phyloP scores from a whole-genome alignment of 768 basidiomycete genomes.

The Trichaptum fuscoviolaceum region DNA sequence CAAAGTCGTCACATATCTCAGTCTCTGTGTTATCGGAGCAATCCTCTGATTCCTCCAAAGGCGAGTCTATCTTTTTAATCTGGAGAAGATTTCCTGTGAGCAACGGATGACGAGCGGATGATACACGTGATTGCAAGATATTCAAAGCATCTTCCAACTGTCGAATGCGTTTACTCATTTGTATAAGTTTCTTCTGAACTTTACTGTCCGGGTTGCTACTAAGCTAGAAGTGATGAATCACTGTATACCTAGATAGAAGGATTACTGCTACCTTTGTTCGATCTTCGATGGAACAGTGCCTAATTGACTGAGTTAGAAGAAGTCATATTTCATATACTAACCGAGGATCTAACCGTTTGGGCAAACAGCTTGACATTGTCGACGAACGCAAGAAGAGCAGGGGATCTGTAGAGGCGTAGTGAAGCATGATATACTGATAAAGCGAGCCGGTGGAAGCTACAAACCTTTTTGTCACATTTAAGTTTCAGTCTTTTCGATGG shows the following conservation, averaged over 20 bases:
- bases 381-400: constrained; percentile 35
- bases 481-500: constrained; percentile 56
- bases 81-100: background rate
- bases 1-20: constrained; percentile 41
- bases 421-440: constrained; percentile 43
- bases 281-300: background rate
- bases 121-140: background rate
- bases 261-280: too few relatives aligned
- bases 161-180: constrained; percentile 62
- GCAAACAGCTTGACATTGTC: constrained; percentile 58
- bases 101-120: constrained; percentile 1
- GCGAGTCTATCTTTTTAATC: background rate
- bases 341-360: constrained; percentile 7
- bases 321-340: too few relatives aligned
- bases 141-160: constrained; percentile 48
- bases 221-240: too few relatives aligned
- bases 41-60: background rate
- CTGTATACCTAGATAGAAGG: too few relatives aligned
- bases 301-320: too few relatives aligned
- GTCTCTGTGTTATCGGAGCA: background rate
- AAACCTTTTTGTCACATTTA: constrained; percentile 56
- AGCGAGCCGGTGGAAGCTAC: too few relatives aligned
- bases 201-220: constrained; percentile 53
- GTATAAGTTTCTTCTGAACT: constrained; percentile 54
- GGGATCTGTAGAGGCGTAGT: background rate